phyloP scores from a whole-genome alignment of 345 rosid genomes.

The Linum trigynum region DNA sequence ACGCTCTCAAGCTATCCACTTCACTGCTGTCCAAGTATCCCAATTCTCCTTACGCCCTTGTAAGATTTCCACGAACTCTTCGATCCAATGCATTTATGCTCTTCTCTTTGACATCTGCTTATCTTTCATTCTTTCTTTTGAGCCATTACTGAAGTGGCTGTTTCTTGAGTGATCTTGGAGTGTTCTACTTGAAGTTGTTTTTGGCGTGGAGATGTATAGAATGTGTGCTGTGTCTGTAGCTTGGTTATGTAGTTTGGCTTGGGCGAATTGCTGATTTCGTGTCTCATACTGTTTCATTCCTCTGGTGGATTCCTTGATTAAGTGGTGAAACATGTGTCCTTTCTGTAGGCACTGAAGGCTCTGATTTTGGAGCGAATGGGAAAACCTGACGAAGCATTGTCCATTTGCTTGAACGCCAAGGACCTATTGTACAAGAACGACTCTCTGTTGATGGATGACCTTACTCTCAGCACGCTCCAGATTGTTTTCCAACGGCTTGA shows the following conservation, averaged over 20 bases:
- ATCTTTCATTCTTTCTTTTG: neutral
- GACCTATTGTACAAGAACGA: constrained; percentile 66
- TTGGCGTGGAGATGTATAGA: too few species aligned
- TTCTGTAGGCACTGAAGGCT: constrained; percentile 70
- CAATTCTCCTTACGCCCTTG: constrained; percentile 84
- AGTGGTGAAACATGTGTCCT: neutral
- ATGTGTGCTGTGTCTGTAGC: too few species aligned
- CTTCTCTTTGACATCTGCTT: constrained; percentile 4
- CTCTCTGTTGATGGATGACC: constrained; percentile 76
- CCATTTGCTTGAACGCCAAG: constrained; percentile 61
- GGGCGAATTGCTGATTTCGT: neutral
- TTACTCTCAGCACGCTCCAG: constrained; percentile 89
- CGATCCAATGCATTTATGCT: neutral
- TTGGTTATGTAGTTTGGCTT: neutral
- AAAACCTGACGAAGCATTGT: constrained; percentile 61
- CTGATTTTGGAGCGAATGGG: constrained; percentile 82
- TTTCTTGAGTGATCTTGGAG: neutral
- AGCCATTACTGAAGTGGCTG: neutral
- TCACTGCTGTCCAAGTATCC: constrained; percentile 73
- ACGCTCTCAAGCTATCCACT: constrained; percentile 71
- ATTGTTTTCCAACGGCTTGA: constrained; percentile 92
- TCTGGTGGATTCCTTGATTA: neutral
- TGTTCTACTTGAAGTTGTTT: neutral
- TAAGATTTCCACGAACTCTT: constrained; percentile 18
- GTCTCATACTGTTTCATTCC: neutral